phyloP scores from a whole-genome alignment of 2,329 filamentous ascomycete species.

The Diaporthe helianthi region DNA sequence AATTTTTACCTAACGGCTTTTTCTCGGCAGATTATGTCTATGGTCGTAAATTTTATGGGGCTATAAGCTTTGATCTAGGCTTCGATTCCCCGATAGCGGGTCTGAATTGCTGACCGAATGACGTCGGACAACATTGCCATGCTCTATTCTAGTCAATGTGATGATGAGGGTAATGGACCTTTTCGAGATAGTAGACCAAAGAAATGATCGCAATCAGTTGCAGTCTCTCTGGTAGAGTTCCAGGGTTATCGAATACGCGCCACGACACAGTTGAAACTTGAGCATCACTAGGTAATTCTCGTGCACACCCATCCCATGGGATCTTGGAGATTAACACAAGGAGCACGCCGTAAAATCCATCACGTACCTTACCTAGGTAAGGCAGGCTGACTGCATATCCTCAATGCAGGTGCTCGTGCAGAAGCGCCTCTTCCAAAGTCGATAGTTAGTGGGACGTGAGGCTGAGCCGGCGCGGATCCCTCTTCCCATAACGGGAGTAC shows the following conservation, averaged over 20 bases:
- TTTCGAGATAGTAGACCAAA: neutral
- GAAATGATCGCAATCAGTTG: neutral
- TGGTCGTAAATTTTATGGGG: neutral
- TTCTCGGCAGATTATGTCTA: neutral
- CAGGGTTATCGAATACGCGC: too few relatives aligned
- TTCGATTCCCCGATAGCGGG: conserved; percentile 18
- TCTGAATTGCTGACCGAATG: neutral
- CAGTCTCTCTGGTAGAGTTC: neutral
- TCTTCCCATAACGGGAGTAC: neutral
- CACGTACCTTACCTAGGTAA: too few relatives aligned
- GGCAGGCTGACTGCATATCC: neutral
- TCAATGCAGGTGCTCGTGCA: neutral
- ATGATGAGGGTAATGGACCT: fast-evolving
- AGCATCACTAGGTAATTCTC: neutral
- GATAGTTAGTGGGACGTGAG: neutral
- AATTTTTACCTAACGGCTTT: neutral
- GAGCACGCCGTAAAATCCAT: neutral
- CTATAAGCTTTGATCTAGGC: conserved; percentile 24
- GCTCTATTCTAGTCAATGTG: neutral
- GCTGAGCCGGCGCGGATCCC: neutral
- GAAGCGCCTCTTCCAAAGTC: neutral
- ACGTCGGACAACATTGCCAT: neutral
- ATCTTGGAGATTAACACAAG: neutral
- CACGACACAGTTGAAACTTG: neutral
- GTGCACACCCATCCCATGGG: neutral